Evolutionary conservation across 1,139 yeast species (phyloP).

Genomic region (Suhomyces bribrorum): DNA sequence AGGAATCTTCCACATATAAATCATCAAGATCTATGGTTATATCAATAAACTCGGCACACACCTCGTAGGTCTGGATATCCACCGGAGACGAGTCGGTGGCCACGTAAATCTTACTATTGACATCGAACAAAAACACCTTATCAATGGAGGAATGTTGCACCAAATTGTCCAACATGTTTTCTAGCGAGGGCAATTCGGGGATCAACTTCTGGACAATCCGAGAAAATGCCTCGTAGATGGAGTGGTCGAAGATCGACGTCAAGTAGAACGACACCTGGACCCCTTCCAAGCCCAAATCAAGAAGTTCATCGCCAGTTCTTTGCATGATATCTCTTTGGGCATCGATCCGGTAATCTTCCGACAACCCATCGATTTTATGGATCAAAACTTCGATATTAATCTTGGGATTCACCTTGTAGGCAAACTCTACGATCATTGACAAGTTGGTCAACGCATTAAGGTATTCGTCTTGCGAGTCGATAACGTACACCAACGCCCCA

Average conservation of each 20-base stretch:
- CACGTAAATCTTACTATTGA: slow-evolving; percentile 90
- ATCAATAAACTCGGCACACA: slow-evolving; percentile 95
- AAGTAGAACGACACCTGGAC: slow-evolving; percentile 89
- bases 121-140: slow-evolving; percentile 88
- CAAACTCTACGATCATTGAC: slow-evolving; percentile 86
- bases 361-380: slow-evolving; percentile 92
- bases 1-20: slow-evolving; percentile 49
- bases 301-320: slow-evolving; percentile 87
- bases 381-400: slow-evolving; percentile 90
- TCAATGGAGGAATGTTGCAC: slow-evolving; percentile 91
- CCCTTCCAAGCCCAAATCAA: slow-evolving; percentile 87
- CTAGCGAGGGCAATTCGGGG: slow-evolving; percentile 85
- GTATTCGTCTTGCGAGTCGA: slow-evolving; percentile 94
- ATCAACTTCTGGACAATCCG: slow-evolving; percentile 89
- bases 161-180: slow-evolving; percentile 82
- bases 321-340: slow-evolving; percentile 97
- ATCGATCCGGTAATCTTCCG: slow-evolving; percentile 90
- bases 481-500: slow-evolving; percentile 93
- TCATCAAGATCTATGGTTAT: slow-evolving; percentile 88
- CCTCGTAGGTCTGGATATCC: slow-evolving; percentile 92
- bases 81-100: slow-evolving; percentile 97
- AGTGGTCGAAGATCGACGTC: slow-evolving; percentile 93
- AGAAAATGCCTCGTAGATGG: slow-evolving; percentile 93
- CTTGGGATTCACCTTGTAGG: slow-evolving; percentile 79
- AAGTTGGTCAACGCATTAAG: slow-evolving; percentile 86